Base-by-base conservation (phyloP, 805 yeast genomes). In the Tanozyma kutaoensis region DNA sequence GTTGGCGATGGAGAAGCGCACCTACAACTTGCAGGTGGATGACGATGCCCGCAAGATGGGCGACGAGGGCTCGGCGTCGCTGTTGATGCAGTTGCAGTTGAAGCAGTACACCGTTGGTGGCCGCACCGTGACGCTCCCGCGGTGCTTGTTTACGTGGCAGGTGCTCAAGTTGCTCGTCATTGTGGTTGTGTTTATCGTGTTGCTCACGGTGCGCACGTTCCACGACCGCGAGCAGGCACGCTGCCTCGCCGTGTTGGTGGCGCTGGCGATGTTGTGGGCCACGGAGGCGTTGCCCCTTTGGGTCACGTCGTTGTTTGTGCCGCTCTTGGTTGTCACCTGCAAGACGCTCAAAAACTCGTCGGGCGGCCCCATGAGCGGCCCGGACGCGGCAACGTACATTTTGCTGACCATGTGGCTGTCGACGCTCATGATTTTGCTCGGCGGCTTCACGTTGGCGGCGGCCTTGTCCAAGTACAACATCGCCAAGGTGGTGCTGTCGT, bases 361-460 rank as follows among this genome's bases (percentile, higher is more conserved):
- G 2, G 15, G 15, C 6, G 52, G 55, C 14, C 62, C 72, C 0
- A 58, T 86, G 65, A 35, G 45, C 2, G 76, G 88, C 2, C 56
- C 69, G 0, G 79, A 69, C 6, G 86, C 96, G 2, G 67, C 94
- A 1, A 71, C 73, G 40, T 81, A 66, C 45, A 81, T 88, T 28
- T 69, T 91, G 36, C 62, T 82, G 2, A 61, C 85, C 12, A 88
- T 88, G 97, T 88, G 96, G 96, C 75, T 86, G 6, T 82, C 95
- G 2, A 93, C 85, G 11, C 82, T 91, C 36, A 73, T 86, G 79
- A 58, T 88, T 22, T 58, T 88, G 27, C 55, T 88, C 8, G 97
- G 97, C 37, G 98, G 98, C 1, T 88, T 88, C 53, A 77, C 96
- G 0, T 57, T 88, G 30, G 97, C 98, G 9, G 95, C 94, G 11